These are phyloP conservation scores for Leccinum boreale DNA, from an alignment of 768 basidiomycete species.

Conservation along the genomic window DNA sequence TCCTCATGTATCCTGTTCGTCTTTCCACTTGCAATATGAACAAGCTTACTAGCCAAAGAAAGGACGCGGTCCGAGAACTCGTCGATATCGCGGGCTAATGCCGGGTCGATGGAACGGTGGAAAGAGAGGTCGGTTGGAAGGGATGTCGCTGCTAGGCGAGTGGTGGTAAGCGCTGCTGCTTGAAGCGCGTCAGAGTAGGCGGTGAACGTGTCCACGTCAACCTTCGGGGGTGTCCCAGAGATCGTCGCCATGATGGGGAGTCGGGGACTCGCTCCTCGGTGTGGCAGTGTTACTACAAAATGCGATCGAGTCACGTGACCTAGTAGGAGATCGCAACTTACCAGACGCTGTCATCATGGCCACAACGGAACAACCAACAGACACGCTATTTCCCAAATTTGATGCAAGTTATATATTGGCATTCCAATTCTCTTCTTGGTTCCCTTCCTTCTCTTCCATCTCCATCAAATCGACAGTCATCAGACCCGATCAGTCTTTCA, in stretches of 20 bases:
- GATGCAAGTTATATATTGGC: conserved; percentile 53
- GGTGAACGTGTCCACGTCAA: conserved; percentile 40
- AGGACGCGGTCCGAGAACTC: conserved; percentile 64
- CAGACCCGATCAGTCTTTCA: conserved; percentile 60
- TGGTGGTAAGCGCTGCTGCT: conserved; percentile 56
- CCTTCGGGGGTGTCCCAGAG: background rate
- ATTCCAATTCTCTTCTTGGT: conserved; percentile 88
- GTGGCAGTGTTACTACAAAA: conserved; percentile 1
- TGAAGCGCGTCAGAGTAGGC: conserved; percentile 59
- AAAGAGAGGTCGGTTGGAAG: conserved; percentile 80
- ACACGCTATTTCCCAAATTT: conserved; percentile 47
- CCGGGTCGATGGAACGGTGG: conserved; percentile 80
- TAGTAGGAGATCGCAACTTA: background rate
- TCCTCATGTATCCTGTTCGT: conserved; percentile 47
- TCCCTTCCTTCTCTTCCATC: conserved; percentile 58
- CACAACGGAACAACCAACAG: background rate
- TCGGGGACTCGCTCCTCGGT: background rate
- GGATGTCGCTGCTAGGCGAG: conserved; percentile 51
- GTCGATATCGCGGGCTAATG: conserved; percentile 70
- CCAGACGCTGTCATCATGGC: background rate
- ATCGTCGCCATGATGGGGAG: conserved; percentile 11
- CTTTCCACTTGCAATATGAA: conserved; percentile 47
- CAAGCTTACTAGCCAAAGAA: conserved; percentile 58
- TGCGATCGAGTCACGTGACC: conserved; percentile 11
- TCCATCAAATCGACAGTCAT: conserved; percentile 76